phyloP scores from a whole-genome alignment of 495 filamentous ascomycete species.

The Terfezia claveryi region DNA sequence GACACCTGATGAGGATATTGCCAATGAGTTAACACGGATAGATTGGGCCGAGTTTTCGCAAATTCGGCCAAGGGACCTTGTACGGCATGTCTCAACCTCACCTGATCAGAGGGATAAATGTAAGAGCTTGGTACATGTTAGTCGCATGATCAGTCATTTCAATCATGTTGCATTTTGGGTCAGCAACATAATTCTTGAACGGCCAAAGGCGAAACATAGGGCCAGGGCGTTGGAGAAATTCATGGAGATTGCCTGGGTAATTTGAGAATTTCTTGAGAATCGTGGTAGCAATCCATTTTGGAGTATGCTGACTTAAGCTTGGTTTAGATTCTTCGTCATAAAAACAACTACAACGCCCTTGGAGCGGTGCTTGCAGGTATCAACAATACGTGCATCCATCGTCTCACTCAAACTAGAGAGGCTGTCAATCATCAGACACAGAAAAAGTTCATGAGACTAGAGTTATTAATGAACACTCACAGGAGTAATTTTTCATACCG shows the following conservation, averaged over 20 bases:
- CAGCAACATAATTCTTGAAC: conserved; percentile 70
- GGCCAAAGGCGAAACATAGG: conserved; percentile 90
- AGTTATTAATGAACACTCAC: conserved; percentile 77
- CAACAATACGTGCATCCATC: conserved; percentile 66
- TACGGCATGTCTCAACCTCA: conserved; percentile 66
- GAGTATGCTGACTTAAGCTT: conserved; percentile 3
- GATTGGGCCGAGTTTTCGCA: conserved; percentile 95
- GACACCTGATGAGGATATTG: conserved; percentile 45
- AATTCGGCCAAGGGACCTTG: conserved; percentile 84
- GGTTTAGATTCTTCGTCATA: conserved; percentile 48
- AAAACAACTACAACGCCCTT: conserved; percentile 93
- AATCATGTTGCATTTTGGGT: conserved; percentile 88
- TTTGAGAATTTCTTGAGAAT: background rate
- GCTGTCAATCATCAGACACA: conserved; percentile 45
- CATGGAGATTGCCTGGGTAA: conserved; percentile 53
- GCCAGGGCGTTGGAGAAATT: conserved; percentile 80
- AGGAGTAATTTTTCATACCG: conserved; percentile 87
- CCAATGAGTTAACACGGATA: conserved; percentile 76
- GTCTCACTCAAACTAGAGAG: conserved; percentile 60
- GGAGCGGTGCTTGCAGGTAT: conserved; percentile 86
- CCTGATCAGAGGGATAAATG: conserved; percentile 51
- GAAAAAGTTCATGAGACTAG: conserved; percentile 69
- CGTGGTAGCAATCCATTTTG: background rate
- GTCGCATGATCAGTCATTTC: conserved; percentile 86
- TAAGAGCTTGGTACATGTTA: conserved; percentile 62